A percentile compares a stretch with the other conserved stretches of the same genome.
Evolutionary conservation across 306 rosid genomes (phyloP).

Genomic region (Cicer cuneatum): DNA sequence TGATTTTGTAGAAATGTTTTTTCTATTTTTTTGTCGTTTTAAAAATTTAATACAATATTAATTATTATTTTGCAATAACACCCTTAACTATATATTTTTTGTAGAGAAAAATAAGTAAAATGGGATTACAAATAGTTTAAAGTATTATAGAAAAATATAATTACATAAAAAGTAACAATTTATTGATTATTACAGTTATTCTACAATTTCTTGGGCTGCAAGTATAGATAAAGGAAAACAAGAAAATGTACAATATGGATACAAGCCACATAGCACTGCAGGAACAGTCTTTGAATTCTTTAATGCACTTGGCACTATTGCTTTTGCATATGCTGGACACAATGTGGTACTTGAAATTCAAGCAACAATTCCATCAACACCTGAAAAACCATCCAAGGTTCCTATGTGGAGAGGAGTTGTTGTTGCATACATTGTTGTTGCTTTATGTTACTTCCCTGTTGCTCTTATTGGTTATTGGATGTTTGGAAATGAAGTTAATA

Average conservation of each 20-base stretch:
- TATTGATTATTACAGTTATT: slow-evolving; percentile 57
- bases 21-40: too few species aligned
- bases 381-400: slow-evolving; percentile 86
- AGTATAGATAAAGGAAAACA: slow-evolving; percentile 66
- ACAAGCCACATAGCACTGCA: slow-evolving; percentile 49
- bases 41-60: too few species aligned
- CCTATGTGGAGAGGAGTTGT: slow-evolving; percentile 97
- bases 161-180: too few species aligned
- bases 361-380: slow-evolving; percentile 93
- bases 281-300: slow-evolving; percentile 74
- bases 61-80: too few species aligned
- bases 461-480: slow-evolving; percentile 77
- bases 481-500: slow-evolving; percentile 63
- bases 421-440: slow-evolving; percentile 84
- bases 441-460: slow-evolving; percentile 93
- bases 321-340: slow-evolving; percentile 97
- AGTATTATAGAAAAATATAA: too few species aligned
- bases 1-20: too few species aligned
- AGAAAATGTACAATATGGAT: slow-evolving; percentile 62
- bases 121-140: too few species aligned
- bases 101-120: too few species aligned
- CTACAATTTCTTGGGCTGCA: slow-evolving; percentile 89
- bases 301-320: slow-evolving; percentile 74
- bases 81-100: too few species aligned
- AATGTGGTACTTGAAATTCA: slow-evolving; percentile 93